Evolutionary conservation across 352 stramenopile species (phyloP).

Genomic region (Phytophthora chlamydospora): DNA sequence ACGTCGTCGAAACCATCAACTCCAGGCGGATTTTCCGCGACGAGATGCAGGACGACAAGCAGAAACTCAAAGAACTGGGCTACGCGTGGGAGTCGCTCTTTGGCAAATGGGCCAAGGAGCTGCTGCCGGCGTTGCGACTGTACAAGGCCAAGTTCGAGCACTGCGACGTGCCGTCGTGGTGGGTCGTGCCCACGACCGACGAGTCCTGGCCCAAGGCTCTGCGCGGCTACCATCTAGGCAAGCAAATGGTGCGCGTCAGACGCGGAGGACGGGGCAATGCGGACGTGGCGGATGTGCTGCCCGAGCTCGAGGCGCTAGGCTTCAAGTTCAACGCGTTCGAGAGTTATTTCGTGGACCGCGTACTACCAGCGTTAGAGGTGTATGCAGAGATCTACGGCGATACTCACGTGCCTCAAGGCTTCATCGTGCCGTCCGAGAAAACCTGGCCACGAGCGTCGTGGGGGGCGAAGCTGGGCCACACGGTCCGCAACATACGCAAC

Average conservation of each 20-base stretch:
- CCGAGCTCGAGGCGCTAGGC: conserved; percentile 62
- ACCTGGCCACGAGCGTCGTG: conserved; percentile 83
- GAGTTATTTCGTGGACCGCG: conserved; percentile 61
- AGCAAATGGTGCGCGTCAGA: conserved; percentile 70
- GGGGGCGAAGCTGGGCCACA: conserved; percentile 89
- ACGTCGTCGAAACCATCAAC: conserved; percentile 59
- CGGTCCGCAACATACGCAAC: conserved; percentile 90
- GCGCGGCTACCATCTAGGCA: conserved; percentile 87
- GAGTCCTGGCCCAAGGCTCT: conserved; percentile 73
- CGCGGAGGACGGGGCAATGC: conserved; percentile 48
- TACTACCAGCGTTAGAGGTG: conserved; percentile 74
- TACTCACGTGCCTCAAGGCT: conserved; percentile 90
- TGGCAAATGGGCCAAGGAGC: conserved; percentile 56
- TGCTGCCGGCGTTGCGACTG: conserved; percentile 67
- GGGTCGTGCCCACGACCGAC: conserved; percentile 52
- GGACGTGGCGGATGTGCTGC: conserved; percentile 56
- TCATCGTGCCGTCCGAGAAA: conserved; percentile 82
- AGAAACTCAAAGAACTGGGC: conserved; percentile 50
- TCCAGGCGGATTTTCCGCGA: conserved; percentile 47
- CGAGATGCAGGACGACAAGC: conserved; percentile 47
- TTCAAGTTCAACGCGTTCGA: conserved; percentile 76
- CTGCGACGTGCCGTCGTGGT: conserved; percentile 85
- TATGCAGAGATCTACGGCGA: conserved; percentile 90
- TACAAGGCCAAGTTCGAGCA: conserved; percentile 90
- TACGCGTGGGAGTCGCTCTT: conserved; percentile 70